phyloP scores from a whole-genome alignment of 768 basidiomycete species.

The Calocybe cyanea region DNA sequence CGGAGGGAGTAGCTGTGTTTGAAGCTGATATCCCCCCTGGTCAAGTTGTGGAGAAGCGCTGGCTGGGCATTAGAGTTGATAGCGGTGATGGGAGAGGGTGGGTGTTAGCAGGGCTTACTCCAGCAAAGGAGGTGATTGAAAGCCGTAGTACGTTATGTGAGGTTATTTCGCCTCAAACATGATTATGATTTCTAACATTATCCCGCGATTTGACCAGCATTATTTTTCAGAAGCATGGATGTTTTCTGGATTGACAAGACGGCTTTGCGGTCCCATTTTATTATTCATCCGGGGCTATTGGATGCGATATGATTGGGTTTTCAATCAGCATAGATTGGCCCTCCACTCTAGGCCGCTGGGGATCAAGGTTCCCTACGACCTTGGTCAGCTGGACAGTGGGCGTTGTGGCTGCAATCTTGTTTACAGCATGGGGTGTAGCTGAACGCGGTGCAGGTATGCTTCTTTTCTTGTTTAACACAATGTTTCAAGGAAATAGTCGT shows the following conservation, averaged over 20 bases:
- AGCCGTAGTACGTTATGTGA: slow-evolving; percentile 41
- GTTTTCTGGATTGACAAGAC: too few relatives aligned
- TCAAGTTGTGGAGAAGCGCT: slow-evolving; percentile 17
- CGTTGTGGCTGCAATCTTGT: slow-evolving; percentile 56
- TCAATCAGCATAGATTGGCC: slow-evolving; percentile 65
- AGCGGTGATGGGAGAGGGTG: slow-evolving; percentile 53
- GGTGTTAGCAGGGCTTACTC: slow-evolving; percentile 55
- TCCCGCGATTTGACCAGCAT: slow-evolving; percentile 10
- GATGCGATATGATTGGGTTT: slow-evolving; percentile 46
- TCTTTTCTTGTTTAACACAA: neutral
- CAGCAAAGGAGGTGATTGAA: slow-evolving; percentile 25
- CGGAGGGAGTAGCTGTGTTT: slow-evolving; percentile 67
- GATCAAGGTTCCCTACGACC: slow-evolving; percentile 71
- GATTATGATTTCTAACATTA: neutral
- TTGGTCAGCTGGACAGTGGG: slow-evolving; percentile 73
- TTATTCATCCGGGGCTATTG: slow-evolving; percentile 47
- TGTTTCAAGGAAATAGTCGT: neutral
- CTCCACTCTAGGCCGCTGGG: slow-evolving; percentile 66
- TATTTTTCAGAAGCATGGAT: too few relatives aligned
- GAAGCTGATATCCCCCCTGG: slow-evolving; percentile 39
- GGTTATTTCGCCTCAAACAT: slow-evolving; percentile 15
- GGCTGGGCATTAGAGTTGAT: slow-evolving; percentile 54
- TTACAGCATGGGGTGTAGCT: slow-evolving; percentile 43
- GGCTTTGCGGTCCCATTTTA: too few relatives aligned
- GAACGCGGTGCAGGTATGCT: slow-evolving; percentile 25